Evolutionary conservation across 1,284 basidiomycete species (phyloP).

Genomic region (Farysia itapuensis): DNA sequence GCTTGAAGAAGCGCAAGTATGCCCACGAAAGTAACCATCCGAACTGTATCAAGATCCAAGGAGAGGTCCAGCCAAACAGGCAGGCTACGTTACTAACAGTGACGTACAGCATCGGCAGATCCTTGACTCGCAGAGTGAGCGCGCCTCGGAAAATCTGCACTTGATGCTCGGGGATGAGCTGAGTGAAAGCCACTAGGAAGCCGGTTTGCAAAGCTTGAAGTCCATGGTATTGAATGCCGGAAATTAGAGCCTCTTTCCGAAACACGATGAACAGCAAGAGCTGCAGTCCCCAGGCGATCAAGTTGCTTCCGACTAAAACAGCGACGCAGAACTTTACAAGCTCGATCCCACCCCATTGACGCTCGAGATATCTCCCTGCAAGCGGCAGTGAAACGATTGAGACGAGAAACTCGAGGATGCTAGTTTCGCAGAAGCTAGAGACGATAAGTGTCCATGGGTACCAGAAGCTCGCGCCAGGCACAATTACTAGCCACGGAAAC

Average conservation of each 20-base stretch:
- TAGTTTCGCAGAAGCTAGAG: constrained; percentile 81
- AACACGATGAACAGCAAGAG: constrained; percentile 44
- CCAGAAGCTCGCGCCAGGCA: constrained; percentile 80
- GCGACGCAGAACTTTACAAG: constrained; percentile 81
- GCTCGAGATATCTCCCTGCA: constrained; percentile 83
- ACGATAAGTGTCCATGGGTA: constrained; percentile 89
- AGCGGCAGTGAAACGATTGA: constrained; percentile 78
- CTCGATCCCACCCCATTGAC: constrained; percentile 87
- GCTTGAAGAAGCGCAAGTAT: constrained; percentile 95
- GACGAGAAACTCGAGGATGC: constrained; percentile 77
- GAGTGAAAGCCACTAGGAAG: constrained; percentile 91
- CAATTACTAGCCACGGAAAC: constrained; percentile 77
- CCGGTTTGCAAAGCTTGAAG: constrained; percentile 87
- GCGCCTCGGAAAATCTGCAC: constrained; percentile 81
- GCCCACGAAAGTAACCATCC: constrained; percentile 95
- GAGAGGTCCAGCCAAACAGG: constrained; percentile 83
- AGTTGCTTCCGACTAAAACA: constrained; percentile 61
- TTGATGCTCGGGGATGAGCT: constrained; percentile 95
- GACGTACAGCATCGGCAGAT: constrained; percentile 88
- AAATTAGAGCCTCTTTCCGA: constrained; percentile 60
- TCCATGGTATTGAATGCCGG: constrained; percentile 85
- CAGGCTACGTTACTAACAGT: constrained; percentile 86
- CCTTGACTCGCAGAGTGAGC: constrained; percentile 85
- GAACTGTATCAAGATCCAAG: constrained; percentile 91
- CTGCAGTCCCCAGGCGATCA: constrained; percentile 50